These are phyloP conservation scores for Hypericum perforatum DNA, from an alignment of 345 rosid species.

Conservation along the genomic window DNA sequence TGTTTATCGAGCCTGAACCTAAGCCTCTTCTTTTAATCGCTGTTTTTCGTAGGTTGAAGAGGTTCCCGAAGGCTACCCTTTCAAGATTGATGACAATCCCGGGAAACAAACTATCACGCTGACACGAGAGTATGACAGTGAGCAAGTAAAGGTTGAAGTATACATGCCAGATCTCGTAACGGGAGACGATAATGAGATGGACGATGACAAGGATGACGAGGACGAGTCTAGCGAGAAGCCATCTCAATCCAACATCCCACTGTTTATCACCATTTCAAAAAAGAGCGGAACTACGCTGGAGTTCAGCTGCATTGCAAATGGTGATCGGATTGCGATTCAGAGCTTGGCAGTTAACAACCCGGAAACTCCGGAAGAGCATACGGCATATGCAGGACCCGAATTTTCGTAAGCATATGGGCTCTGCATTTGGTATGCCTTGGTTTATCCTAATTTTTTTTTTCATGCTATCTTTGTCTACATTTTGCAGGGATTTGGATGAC, in stretches of 20 bases:
- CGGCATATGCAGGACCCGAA: slow-evolving; percentile 74
- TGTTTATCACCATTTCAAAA: slow-evolving; percentile 56
- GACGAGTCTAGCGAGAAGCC: slow-evolving; percentile 36
- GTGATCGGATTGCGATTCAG: slow-evolving; percentile 55
- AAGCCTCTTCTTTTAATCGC: background rate
- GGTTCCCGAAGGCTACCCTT: slow-evolving; percentile 58
- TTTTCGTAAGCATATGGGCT: slow-evolving; percentile 47
- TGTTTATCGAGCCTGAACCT: background rate
- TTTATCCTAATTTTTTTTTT: background rate
- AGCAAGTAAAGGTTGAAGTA: slow-evolving; percentile 59
- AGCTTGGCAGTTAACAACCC: slow-evolving; percentile 46
- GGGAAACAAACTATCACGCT: slow-evolving; percentile 51
- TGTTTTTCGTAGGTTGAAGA: slow-evolving; percentile 37
- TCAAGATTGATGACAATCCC: slow-evolving; percentile 60
- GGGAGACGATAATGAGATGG: slow-evolving; percentile 35
- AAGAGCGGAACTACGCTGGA: slow-evolving; percentile 46
- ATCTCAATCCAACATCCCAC: slow-evolving; percentile 44
- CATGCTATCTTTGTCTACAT: background rate
- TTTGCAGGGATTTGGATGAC: slow-evolving; percentile 73
- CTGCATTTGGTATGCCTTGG: background rate
- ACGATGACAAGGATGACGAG: slow-evolving; percentile 17
- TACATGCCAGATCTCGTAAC: slow-evolving; percentile 85
- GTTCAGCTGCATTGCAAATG: slow-evolving; percentile 55
- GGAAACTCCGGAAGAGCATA: slow-evolving; percentile 38
- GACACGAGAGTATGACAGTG: slow-evolving; percentile 62